Conservation (phyloP, 495 filamentous ascomycete genomes). For the Xanthoparmelia taractica region DNA sequence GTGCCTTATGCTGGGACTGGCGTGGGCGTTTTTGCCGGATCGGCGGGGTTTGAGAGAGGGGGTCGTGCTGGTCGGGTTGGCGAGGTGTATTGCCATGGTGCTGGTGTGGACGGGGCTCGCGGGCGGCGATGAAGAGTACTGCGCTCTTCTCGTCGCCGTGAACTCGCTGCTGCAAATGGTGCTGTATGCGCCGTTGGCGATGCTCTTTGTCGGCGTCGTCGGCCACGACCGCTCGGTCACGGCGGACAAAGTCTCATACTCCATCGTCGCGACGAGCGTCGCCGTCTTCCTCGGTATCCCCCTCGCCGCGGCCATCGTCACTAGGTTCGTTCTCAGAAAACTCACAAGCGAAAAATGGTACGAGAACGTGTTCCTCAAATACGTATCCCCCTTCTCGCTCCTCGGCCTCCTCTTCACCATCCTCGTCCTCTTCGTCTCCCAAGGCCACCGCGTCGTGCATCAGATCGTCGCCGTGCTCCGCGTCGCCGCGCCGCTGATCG, state of each 20-base stretch:
- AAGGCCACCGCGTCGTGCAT: constrained; percentile 70
- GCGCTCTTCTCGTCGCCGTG: constrained; percentile 81
- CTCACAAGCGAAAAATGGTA: constrained; percentile 53
- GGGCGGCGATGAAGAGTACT: constrained; percentile 74
- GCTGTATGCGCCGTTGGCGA: constrained; percentile 69
- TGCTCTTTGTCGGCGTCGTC: constrained; percentile 72
- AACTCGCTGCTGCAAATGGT: constrained; percentile 86
- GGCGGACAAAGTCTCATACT: constrained; percentile 52
- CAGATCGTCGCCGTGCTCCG: constrained; percentile 77
- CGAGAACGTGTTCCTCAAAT: constrained; percentile 60
- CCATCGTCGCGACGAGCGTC: constrained; percentile 67
- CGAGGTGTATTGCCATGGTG: constrained; percentile 80
- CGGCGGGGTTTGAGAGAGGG: constrained; percentile 58
- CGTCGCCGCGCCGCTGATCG: constrained; percentile 69
- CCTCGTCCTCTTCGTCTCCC: constrained; percentile 73
- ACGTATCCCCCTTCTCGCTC: constrained; percentile 63
- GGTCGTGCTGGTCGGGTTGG: constrained; percentile 69
- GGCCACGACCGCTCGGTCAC: constrained; percentile 32
- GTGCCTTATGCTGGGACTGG: constrained; percentile 72
- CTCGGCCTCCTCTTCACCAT: constrained; percentile 84
- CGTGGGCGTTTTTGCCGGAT: constrained; percentile 80
- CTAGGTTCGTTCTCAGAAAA: constrained; percentile 55
- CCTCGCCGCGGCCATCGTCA: constrained; percentile 67
- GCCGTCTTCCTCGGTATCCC: constrained; percentile 83
- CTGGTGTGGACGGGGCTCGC: constrained; percentile 74